Conservation (phyloP, 1,139 yeast genomes). For the Hansenula lynferdii region DNA sequence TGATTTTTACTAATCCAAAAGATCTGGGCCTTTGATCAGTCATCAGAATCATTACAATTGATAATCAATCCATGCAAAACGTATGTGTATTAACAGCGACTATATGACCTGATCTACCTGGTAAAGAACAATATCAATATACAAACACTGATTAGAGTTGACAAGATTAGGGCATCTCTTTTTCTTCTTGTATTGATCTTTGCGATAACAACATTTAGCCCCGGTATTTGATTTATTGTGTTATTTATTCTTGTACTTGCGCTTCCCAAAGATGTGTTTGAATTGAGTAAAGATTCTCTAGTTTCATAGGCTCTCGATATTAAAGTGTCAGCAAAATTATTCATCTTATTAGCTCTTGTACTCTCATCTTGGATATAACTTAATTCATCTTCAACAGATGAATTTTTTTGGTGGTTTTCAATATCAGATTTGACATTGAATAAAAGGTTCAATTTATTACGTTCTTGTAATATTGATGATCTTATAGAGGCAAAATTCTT, state of each 20-base stretch:
- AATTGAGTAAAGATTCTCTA: conserved; percentile 75
- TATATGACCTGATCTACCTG: no score
- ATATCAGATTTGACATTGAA: conserved; percentile 78
- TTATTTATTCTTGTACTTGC: conserved; percentile 63
- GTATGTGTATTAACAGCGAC: no score
- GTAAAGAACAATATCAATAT: conserved; percentile 62
- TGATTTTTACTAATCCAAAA: no score
- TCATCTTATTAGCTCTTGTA: conserved; percentile 66
- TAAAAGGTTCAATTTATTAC: conserved; percentile 69
- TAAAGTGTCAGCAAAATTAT: conserved; percentile 72
- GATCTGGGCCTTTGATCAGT: no score
- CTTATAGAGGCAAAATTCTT: conserved; percentile 57
- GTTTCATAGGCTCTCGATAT: conserved; percentile 85
- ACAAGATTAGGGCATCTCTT: conserved; percentile 83
- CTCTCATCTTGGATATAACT: conserved; percentile 79
- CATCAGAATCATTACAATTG: no score
- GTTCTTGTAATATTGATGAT: conserved; percentile 60
- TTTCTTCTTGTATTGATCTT: conserved; percentile 86
- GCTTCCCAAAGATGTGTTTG: conserved; percentile 56
- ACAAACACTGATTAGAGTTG: conserved; percentile 68
- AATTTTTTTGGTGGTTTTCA: conserved; percentile 31
- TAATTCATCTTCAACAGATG: conserved; percentile 37
- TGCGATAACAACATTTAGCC: conserved; percentile 67
- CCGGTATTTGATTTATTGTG: conserved; percentile 70
- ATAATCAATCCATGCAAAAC: no score